Percentiles rank a stretch among this genome's conserved stretches.
Conservation (phyloP, 495 filamentous ascomycete genomes). For the Lasiosphaeria ovina region DNA sequence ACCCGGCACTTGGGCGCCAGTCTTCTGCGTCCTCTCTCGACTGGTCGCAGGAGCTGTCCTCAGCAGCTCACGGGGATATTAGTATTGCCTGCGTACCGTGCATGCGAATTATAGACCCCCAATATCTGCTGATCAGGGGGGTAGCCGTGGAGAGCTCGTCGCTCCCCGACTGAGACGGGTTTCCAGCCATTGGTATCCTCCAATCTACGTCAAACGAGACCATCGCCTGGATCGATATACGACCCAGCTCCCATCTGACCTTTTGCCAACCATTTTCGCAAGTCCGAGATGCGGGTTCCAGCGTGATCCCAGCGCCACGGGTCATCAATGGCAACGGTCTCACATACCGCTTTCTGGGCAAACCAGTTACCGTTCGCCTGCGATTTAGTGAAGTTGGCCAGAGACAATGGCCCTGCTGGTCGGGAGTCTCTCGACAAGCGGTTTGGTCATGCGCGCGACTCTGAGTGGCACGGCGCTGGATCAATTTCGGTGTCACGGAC, state of each 20-base stretch:
- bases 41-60: slow-evolving; percentile 13
- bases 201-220: neutral
- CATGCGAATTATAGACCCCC: neutral
- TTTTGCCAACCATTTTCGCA: neutral
- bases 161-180: neutral
- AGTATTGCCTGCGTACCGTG: slow-evolving; percentile 16
- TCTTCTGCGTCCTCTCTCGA: neutral
- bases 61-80: slow-evolving; percentile 2
- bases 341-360: neutral
- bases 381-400: no score
- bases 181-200: neutral
- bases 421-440: slow-evolving; percentile 4
- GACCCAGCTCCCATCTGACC: slow-evolving; percentile 16
- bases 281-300: slow-evolving; percentile 10
- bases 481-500: slow-evolving; percentile 11
- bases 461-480: slow-evolving; percentile 10
- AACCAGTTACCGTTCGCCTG: no score
- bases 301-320: slow-evolving; percentile 14
- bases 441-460: slow-evolving; percentile 5
- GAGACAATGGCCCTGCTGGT: neutral
- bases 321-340: slow-evolving; percentile 7
- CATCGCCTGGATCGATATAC: neutral
- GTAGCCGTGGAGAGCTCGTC: neutral
- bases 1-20: slow-evolving; percentile 1
- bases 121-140: neutral